Conservation (phyloP, 257 asterid species). For the Plantago ovata region DNA sequence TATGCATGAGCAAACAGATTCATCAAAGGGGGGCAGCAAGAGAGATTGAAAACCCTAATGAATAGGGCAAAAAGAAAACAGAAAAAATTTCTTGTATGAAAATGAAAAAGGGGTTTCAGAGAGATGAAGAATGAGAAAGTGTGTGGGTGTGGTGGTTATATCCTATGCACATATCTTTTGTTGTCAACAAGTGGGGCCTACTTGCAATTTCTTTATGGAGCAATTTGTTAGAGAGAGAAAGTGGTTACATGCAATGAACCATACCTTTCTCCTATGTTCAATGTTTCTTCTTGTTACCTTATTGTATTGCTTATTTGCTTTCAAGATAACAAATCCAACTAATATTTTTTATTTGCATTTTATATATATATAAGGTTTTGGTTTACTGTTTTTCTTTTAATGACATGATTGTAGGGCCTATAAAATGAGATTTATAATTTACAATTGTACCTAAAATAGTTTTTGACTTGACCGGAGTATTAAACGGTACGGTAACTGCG, state of each 20-base stretch:
- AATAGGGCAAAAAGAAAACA: constrained; percentile 85
- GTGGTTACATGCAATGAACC: constrained; percentile 62
- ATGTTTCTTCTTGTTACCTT: constrained; percentile 47
- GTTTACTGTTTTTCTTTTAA: too few species aligned
- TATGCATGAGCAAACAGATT: constrained; percentile 51
- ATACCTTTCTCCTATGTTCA: constrained; percentile 39
- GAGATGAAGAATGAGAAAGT: constrained; percentile 13
- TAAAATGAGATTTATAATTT: too few species aligned
- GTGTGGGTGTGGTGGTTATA: constrained; percentile 28
- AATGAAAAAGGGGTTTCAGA: constrained; percentile 12
- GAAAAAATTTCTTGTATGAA: constrained; percentile 1
- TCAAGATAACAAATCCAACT: constrained; percentile 31
- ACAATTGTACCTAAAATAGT: too few species aligned
- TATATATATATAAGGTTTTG: too few species aligned
- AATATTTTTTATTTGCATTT: neutral
- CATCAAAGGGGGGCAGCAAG: constrained; percentile 21
- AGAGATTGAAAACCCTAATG: constrained; percentile 49
- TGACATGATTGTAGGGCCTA: too few species aligned
- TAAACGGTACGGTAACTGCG: too few species aligned
- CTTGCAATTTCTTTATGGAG: constrained; percentile 12
- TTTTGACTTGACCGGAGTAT: too few species aligned
- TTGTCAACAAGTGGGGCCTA: constrained; percentile 41
- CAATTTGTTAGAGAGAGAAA: constrained; percentile 17
- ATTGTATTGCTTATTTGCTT: too few species aligned
- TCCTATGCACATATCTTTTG: constrained; percentile 46